A percentile compares a stretch with the other conserved stretches of the same genome.
Conservation (phyloP, 1,284 basidiomycete genomes). For the Microbotryum intermedium region DNA sequence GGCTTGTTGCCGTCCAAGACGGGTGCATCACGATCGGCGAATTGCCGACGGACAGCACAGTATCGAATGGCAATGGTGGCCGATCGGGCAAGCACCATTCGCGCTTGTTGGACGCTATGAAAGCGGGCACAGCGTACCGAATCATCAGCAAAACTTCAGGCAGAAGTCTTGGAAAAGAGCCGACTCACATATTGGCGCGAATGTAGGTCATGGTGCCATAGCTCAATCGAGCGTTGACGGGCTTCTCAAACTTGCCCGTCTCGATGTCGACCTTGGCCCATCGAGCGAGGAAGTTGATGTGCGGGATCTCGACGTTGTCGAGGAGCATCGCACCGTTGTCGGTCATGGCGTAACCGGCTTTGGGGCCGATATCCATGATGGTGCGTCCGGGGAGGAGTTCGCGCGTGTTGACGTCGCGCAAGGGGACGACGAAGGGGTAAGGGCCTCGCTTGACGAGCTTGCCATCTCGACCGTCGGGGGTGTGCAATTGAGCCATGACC, state of each 20-base stretch:
- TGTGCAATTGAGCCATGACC: slow-evolving; percentile 41
- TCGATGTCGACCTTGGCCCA: slow-evolving; percentile 38
- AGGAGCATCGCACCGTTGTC: slow-evolving; percentile 45
- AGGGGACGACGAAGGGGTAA: slow-evolving; percentile 40
- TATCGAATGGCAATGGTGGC: slow-evolving; percentile 41
- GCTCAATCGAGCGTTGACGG: slow-evolving; percentile 31
- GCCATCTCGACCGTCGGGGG: slow-evolving; percentile 37
- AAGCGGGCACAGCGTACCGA: too few relatives aligned
- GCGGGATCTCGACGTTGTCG: slow-evolving; percentile 52
- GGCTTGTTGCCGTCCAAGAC: slow-evolving; percentile 36
- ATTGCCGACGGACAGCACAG: slow-evolving; percentile 41
- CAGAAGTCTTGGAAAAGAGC: too few relatives aligned
- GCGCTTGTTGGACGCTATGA: slow-evolving; percentile 36
- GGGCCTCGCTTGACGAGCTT: slow-evolving; percentile 34
- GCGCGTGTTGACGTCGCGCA: slow-evolving; percentile 39
- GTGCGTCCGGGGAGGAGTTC: slow-evolving; percentile 39
- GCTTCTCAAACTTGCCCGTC: slow-evolving; percentile 31
- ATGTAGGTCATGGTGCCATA: slow-evolving; percentile 37
- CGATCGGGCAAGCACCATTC: slow-evolving; percentile 38
- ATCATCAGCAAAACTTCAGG: too few relatives aligned
- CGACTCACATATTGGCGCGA: slow-evolving; percentile 36
- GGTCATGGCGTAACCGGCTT: slow-evolving; percentile 36
- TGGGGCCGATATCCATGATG: slow-evolving; percentile 39
- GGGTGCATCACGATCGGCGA: slow-evolving; percentile 40
- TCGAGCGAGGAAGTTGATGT: slow-evolving; percentile 39